A percentile compares a stretch with the other conserved stretches of the same genome.
Conservation (phyloP, 1,139 yeast genomes). For the Geotrichum bryndzae region DNA sequence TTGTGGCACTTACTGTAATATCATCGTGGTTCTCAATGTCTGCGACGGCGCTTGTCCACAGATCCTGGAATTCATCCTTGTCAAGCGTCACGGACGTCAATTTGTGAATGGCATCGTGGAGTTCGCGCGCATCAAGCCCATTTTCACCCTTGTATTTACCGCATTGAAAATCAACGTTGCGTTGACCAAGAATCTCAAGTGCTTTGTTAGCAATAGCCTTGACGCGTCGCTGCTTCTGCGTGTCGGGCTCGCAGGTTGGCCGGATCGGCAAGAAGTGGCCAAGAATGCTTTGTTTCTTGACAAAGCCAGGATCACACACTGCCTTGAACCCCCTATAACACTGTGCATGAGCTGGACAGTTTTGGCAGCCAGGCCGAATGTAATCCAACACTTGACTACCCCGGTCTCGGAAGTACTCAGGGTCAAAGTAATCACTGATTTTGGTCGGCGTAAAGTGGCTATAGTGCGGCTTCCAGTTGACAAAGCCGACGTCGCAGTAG, state of each 20-base stretch:
- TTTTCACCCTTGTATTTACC: conserved; percentile 45
- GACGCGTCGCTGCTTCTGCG: conserved; percentile 62
- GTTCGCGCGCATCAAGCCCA: conserved; percentile 29
- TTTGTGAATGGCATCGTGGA: conserved; percentile 25
- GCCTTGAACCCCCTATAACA: conserved; percentile 58
- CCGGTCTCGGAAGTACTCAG: conserved; percentile 20
- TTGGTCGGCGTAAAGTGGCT: conserved; percentile 9
- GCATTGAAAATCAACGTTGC: conserved; percentile 65
- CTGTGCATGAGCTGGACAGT: conserved; percentile 77
- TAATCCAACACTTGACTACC: conserved; percentile 24
- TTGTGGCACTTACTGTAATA: conserved; percentile 57
- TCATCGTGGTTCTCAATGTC: conserved; percentile 70
- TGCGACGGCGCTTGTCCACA: conserved; percentile 64
- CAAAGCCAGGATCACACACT: conserved; percentile 66
- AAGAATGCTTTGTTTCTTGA: conserved; percentile 50
- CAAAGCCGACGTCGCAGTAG: conserved; percentile 34
- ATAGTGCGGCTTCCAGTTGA: conserved; percentile 13
- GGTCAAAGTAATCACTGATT: conserved; percentile 16
- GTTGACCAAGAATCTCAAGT: conserved; percentile 57
- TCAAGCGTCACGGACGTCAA: conserved; percentile 43
- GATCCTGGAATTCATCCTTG: conserved; percentile 70
- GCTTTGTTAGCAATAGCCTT: conserved; percentile 64
- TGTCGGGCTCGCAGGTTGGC: conserved; percentile 69
- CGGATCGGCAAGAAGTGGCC: conserved; percentile 55
- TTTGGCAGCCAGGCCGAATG: conserved; percentile 59